phyloP scores from a whole-genome alignment of 2,329 filamentous ascomycete genomes.

The Camillea tinctor region DNA sequence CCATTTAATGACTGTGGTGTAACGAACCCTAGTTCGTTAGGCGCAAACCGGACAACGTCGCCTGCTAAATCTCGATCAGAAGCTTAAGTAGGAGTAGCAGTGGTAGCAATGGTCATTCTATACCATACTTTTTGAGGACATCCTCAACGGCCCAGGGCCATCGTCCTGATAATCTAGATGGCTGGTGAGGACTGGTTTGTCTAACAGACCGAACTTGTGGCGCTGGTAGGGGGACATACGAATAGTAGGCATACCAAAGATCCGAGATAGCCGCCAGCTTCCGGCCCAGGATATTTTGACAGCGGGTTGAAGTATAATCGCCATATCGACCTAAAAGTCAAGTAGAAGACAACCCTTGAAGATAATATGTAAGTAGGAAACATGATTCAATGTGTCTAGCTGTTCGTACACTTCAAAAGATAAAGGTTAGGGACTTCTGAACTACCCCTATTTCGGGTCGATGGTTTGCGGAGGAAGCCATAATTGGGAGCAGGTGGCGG shows the following conservation, averaged over 20 bases:
- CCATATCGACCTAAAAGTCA: conserved; percentile 3
- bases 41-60: conserved; percentile 18
- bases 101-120: neutral
- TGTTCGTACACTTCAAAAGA: neutral
- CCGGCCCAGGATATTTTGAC: conserved; percentile 14
- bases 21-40: conserved; percentile 19
- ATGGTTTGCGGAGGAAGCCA: neutral
- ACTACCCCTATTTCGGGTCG: neutral
- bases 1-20: neutral
- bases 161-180: conserved; percentile 11
- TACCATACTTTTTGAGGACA: conserved; percentile 15
- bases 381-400: neutral
- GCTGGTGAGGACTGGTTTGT: neutral
- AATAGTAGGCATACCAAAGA: conserved; percentile 17
- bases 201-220: neutral
- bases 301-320: conserved; percentile 18
- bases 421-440: neutral
- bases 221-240: conserved; percentile 4
- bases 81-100: neutral
- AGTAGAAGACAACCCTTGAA: conserved; percentile 1
- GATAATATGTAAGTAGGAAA: neutral
- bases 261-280: conserved; percentile 17
- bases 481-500: neutral
- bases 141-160: conserved; percentile 15
- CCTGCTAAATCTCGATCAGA: conserved; percentile 5